Evolutionary conservation across 2,329 filamentous ascomycete species (phyloP), one percentile per base, ranked within the genome.

Genomic region (Stachybotrys chartarum): DNA sequence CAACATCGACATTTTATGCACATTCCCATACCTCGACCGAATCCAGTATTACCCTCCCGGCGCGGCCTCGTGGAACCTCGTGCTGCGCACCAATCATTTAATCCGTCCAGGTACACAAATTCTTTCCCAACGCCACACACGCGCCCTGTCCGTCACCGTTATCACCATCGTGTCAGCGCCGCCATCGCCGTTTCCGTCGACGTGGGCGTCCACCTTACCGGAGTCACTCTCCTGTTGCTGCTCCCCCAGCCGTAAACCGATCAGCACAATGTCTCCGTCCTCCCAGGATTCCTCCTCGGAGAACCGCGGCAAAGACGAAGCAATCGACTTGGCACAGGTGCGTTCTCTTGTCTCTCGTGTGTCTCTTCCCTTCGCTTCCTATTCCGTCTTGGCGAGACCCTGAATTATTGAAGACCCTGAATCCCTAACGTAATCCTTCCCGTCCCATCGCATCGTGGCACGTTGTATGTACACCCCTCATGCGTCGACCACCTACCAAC

Each of bases 371-470:
- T 48, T 48, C 46, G 10, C n/a, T 48, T 17, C 46, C n/a, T 7
- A 8, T 17, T 10, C 46, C 6, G 8, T n/a, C n/a, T 48, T 42
- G 35, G 14, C 8, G 14, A 42, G 35, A 42, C 35, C 35, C 35
- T 42, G 35, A 42, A 42, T 42, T 42, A 10, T 42, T 10, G 14
- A 42, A 14, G 35, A 42, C 35, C 35, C 35, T 42, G 8, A 42
- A 42, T 42, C 8, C 35, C 35, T 14, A 10, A 42, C 10, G 14
- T 17, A 30, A 30, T 50, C 54, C 51, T 53, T 53, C 12, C 16
- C 48, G 30, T 18, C 24, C 48, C 35, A 55, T 51, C 46, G 18
- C 56, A 47, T 56, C 48, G 44, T 50, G 49, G 54, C 48, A 24
- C 47, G 47, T 47, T 24, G 18, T 50, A 58, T 50, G 47, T 10